Evolutionary conservation across 176 grass and related monocot species (phyloP).

Genomic region (Oryza longistaminata): DNA sequence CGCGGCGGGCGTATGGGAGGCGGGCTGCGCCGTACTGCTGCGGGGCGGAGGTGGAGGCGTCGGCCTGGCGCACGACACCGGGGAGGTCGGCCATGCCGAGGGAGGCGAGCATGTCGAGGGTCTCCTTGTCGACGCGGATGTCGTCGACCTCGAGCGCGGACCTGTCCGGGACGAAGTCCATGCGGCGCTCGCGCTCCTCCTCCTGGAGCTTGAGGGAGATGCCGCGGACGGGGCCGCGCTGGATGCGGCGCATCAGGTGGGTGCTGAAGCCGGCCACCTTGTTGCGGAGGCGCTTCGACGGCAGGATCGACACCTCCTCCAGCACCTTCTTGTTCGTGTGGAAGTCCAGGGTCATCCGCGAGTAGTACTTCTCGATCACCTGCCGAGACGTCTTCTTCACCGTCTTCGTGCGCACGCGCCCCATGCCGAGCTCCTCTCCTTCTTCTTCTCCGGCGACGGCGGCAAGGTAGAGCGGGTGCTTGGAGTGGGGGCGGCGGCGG

Average conservation of each 20-base stretch:
- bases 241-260: constrained; percentile 90
- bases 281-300: constrained; percentile 76
- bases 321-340: constrained; percentile 95
- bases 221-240: constrained; percentile 77
- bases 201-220: constrained; percentile 94
- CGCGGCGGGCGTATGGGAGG: constrained; percentile 46
- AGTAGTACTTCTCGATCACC: constrained; percentile 90
- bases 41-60: constrained; percentile 27
- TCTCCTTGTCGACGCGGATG: constrained; percentile 89
- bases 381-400: constrained; percentile 91
- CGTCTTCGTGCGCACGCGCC: constrained; percentile 88
- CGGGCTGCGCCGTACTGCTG: constrained; percentile 13
- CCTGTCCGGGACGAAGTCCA: constrained; percentile 94
- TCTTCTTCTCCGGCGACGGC: constrained; percentile 20
- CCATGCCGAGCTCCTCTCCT: constrained; percentile 46
- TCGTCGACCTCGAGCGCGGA: constrained; percentile 77
- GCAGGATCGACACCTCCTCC: constrained; percentile 83
- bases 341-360: constrained; percentile 86
- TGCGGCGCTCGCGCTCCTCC: constrained; percentile 92
- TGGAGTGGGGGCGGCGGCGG: background rate
- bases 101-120: constrained; percentile 72
- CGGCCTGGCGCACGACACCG: constrained; percentile 66
- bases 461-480: background rate
- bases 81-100: constrained; percentile 85
- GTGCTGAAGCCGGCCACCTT: constrained; percentile 90